Percentiles rank a stretch among this genome's conserved stretches.
phyloP scores from a whole-genome alignment of 495 filamentous ascomycete genomes.

The Bathelium albidoporum region DNA sequence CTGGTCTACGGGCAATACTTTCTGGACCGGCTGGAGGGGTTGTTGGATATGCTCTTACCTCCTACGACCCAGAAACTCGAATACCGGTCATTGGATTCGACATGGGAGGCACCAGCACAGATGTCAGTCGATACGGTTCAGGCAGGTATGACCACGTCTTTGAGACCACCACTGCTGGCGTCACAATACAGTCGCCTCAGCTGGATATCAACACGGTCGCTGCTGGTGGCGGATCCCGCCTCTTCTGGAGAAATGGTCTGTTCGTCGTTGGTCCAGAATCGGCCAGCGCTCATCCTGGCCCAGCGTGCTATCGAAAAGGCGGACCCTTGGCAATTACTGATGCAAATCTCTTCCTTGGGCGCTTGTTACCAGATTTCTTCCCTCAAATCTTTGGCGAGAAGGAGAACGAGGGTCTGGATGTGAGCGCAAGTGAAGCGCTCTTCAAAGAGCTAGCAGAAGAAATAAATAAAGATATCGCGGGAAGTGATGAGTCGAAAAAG shows the following conservation, averaged over 20 bases:
- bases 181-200: conserved; percentile 90
- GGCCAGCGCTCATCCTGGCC: conserved; percentile 84
- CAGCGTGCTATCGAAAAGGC: conserved; percentile 90
- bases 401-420: conserved; percentile 79
- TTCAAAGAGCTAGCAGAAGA: conserved; percentile 69
- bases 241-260: conserved; percentile 84
- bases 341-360: conserved; percentile 81
- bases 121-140: conserved; percentile 81
- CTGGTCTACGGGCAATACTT: conserved; percentile 64
- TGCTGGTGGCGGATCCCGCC: conserved; percentile 80
- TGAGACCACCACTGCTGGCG: conserved; percentile 90
- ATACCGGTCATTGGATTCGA: conserved; percentile 94
- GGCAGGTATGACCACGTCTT: conserved; percentile 95
- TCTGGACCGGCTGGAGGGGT: conserved; percentile 68
- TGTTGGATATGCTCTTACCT: conserved; percentile 90
- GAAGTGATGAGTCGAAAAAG: conserved; percentile 46
- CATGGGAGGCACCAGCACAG: conserved; percentile 92
- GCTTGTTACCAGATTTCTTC: conserved; percentile 87
- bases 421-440: conserved; percentile 60
- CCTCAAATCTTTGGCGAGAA: conserved; percentile 93
- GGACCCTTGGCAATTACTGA: conserved; percentile 90
- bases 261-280: conserved; percentile 97
- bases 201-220: conserved; percentile 98
- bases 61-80: conserved; percentile 75
- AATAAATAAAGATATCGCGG: conserved; percentile 55